Conservation (phyloP, 140 eudicot species). For the Stevia rebaudiana region DNA sequence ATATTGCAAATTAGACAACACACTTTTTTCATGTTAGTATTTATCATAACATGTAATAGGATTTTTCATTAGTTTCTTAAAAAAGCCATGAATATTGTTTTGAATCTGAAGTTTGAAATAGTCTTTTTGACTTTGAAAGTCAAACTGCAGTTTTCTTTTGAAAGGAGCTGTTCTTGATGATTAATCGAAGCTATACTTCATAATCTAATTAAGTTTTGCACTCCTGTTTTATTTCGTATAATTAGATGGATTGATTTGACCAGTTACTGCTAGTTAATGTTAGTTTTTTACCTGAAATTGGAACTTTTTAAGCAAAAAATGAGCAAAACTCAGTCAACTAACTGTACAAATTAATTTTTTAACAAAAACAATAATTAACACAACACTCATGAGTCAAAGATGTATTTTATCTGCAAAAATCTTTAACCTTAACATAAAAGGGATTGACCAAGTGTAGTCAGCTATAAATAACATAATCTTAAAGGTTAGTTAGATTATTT, state of each 20-base stretch:
- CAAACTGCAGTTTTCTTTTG: conserved; percentile 4
- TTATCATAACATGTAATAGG: neutral
- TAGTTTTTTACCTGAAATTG: neutral
- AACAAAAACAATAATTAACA: neutral
- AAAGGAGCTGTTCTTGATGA: conserved; percentile 5
- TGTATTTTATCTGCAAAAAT: neutral
- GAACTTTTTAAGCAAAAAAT: neutral
- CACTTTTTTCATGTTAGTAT: neutral
- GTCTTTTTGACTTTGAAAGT: conserved; percentile 17
- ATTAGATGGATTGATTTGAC: no score
- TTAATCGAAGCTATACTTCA: neutral
- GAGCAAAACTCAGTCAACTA: conserved; percentile 10
- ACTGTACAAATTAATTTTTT: neutral
- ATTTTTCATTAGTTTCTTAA: neutral
- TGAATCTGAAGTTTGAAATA: neutral
- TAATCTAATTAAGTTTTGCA: no score
- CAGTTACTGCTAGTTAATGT: neutral
- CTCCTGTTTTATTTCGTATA: no score
- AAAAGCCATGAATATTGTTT: neutral
- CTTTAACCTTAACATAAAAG: neutral
- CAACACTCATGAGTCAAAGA: conserved; percentile 10
- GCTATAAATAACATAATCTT: conserved; percentile 10
- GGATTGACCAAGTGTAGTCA: conserved; percentile 18
- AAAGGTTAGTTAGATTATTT: conserved; percentile 8
- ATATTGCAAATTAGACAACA: neutral